phyloP scores from a whole-genome alignment of 2,329 filamentous ascomycete genomes.

The Fusarium liriodendri region DNA sequence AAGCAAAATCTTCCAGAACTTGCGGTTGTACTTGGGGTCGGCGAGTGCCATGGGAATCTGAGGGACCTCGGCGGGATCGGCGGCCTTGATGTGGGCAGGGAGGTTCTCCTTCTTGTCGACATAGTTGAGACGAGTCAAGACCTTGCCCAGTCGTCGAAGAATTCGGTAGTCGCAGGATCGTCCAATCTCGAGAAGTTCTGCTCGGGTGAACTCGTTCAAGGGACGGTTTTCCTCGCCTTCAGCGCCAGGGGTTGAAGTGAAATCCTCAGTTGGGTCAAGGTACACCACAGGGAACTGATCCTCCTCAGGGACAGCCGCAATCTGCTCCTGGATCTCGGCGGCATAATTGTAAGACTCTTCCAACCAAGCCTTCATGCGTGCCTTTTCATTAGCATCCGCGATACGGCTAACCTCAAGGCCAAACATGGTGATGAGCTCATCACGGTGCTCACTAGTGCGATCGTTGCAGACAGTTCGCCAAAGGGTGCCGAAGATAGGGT shows the following conservation, averaged over 20 bases:
- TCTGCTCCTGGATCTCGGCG: slow-evolving; percentile 53
- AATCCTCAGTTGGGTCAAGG: slow-evolving; percentile 60
- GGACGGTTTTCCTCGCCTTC: slow-evolving; percentile 35
- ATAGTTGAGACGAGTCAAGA: slow-evolving; percentile 60
- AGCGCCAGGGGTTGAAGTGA: slow-evolving; percentile 37
- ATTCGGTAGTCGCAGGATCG: slow-evolving; percentile 62
- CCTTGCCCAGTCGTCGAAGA: slow-evolving; percentile 58
- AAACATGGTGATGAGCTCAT: slow-evolving; percentile 56
- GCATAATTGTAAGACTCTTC: slow-evolving; percentile 63
- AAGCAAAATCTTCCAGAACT: slow-evolving; percentile 62
- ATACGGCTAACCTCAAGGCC: slow-evolving; percentile 53
- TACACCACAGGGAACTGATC: slow-evolving; percentile 60
- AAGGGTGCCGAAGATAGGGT: slow-evolving; percentile 62
- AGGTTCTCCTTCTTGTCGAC: slow-evolving; percentile 53
- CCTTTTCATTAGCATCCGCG: slow-evolving; percentile 46
- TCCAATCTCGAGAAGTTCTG: slow-evolving; percentile 63
- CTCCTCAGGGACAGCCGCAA: slow-evolving; percentile 51
- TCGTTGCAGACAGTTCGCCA: slow-evolving; percentile 63
- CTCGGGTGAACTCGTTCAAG: slow-evolving; percentile 53
- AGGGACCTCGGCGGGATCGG: slow-evolving; percentile 48
- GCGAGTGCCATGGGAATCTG: slow-evolving; percentile 58
- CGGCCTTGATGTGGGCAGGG: slow-evolving; percentile 55
- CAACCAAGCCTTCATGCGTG: slow-evolving; percentile 59
- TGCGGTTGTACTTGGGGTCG: slow-evolving; percentile 45
- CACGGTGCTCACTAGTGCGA: slow-evolving; percentile 52